phyloP scores from a whole-genome alignment of 1,284 basidiomycete genomes.

The Cutaneotrichosporon sp. region DNA sequence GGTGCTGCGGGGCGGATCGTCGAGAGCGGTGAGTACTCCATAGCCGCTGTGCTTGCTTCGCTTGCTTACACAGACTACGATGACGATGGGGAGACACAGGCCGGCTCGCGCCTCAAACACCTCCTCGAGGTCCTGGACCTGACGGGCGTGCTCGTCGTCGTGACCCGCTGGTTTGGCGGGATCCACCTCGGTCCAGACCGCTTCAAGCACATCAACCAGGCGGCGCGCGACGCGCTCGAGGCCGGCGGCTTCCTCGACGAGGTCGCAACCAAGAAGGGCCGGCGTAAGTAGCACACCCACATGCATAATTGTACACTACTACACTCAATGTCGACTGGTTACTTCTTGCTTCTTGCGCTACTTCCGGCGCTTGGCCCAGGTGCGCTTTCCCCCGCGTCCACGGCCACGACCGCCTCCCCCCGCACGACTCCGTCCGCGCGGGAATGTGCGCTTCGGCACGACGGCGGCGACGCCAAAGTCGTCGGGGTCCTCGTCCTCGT shows the following conservation, averaged over 20 bases:
- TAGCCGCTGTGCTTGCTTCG: neutral
- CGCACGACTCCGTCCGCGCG: neutral
- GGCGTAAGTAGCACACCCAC: neutral
- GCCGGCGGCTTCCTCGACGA: slow-evolving; percentile 72
- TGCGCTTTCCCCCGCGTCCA: neutral
- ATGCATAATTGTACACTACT: slow-evolving; percentile 8
- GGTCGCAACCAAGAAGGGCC: slow-evolving; percentile 12
- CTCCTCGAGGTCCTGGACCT: slow-evolving; percentile 76
- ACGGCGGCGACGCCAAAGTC: slow-evolving; percentile 11
- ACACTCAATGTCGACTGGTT: neutral
- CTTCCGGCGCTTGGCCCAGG: neutral
- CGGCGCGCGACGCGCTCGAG: slow-evolving; percentile 80
- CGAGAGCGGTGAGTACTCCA: slow-evolving; percentile 44
- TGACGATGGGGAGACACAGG: slow-evolving; percentile 89
- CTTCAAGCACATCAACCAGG: slow-evolving; percentile 91
- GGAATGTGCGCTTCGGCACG: slow-evolving; percentile 6
- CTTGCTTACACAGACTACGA: slow-evolving; percentile 69
- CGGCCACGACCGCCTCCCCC: neutral
- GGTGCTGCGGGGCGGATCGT: slow-evolving; percentile 43
- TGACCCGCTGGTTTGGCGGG: slow-evolving; percentile 58
- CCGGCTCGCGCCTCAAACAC: slow-evolving; percentile 81
- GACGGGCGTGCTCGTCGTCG: slow-evolving; percentile 74
- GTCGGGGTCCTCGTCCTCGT: slow-evolving; percentile 7
- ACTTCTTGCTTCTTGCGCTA: neutral
- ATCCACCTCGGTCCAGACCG: slow-evolving; percentile 81